Percentiles rank a stretch among this genome's conserved stretches.
phyloP scores from a whole-genome alignment of 495 filamentous ascomycete species.

The Penicillium silybi region DNA sequence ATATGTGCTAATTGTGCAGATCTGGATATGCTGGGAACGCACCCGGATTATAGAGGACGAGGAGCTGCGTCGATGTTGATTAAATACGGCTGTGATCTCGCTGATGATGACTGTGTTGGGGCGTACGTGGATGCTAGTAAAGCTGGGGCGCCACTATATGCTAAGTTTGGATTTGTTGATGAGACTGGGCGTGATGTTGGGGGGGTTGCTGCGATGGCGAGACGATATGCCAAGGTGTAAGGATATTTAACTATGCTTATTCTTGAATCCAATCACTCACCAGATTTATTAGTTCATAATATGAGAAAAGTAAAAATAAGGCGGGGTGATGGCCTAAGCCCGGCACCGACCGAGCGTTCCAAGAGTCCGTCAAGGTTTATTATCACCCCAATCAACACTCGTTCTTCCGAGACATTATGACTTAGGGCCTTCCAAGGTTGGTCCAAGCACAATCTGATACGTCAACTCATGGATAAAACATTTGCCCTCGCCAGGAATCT shows the following conservation, averaged over 20 bases:
- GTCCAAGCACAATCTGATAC: background rate
- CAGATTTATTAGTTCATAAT: no score
- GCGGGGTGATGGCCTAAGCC: no score
- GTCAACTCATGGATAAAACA: background rate
- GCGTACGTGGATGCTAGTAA: conserved; percentile 33
- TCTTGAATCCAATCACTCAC: no score
- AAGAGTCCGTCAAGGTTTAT: no score
- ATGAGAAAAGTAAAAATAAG: no score
- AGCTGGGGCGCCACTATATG: conserved; percentile 25
- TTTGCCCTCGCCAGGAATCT: conserved; percentile 10
- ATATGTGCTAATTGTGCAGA: conserved; percentile 14
- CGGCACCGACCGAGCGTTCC: no score
- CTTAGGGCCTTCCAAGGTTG: no score
- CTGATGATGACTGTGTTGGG: conserved; percentile 28
- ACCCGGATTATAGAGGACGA: conserved; percentile 43
- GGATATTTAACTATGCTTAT: no score
- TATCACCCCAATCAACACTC: no score
- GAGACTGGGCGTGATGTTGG: conserved; percentile 10
- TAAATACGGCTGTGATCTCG: conserved; percentile 45
- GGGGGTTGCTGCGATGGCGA: conserved; percentile 16
- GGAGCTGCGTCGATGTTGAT: conserved; percentile 50
- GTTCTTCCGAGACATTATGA: no score
- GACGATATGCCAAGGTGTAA: background rate
- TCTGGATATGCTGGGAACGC: conserved; percentile 48
- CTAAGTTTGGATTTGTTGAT: conserved; percentile 32